phyloP scores from a whole-genome alignment of 768 basidiomycete genomes.

The Boletus eberwhitei region DNA sequence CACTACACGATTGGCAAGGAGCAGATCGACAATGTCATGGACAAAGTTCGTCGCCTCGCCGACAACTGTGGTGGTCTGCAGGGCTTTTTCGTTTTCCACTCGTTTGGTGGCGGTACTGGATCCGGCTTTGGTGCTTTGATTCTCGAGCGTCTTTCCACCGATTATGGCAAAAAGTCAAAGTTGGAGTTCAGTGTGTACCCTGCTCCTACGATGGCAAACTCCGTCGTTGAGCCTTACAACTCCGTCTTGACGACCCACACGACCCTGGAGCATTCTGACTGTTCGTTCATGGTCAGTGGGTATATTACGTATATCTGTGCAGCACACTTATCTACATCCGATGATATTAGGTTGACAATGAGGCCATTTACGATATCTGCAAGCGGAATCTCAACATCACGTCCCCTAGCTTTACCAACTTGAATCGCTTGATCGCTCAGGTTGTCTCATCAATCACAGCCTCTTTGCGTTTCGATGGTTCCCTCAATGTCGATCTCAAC shows the following conservation, averaged over 20 bases:
- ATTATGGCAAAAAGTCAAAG: constrained; percentile 99
- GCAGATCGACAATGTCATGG: constrained; percentile 93
- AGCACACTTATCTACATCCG: not conserved
- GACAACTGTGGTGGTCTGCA: constrained; percentile 97
- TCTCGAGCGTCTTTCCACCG: constrained; percentile 91
- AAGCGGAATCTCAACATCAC: constrained; percentile 87
- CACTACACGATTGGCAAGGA: constrained; percentile 99
- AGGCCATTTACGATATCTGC: constrained; percentile 75
- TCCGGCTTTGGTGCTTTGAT: constrained; percentile 97
- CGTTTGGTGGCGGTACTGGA: constrained; percentile 98
- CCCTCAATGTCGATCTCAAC: constrained; percentile 74
- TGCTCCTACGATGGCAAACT: constrained; percentile 87
- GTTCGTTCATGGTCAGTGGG: constrained; percentile 89
- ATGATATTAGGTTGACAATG: constrained; percentile 65
- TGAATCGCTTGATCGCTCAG: constrained; percentile 96
- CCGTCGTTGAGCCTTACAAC: constrained; percentile 98
- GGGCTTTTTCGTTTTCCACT: constrained; percentile 99
- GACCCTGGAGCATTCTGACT: constrained; percentile 97
- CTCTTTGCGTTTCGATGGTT: constrained; percentile 69
- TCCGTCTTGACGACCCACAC: constrained; percentile 96
- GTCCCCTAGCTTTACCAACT: constrained; percentile 89
- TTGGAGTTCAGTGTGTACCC: constrained; percentile 98
- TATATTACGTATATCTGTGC: constrained; percentile 3
- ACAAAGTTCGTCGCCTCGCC: constrained; percentile 89
- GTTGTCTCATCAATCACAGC: constrained; percentile 98